These are phyloP conservation scores for Coprinopsis marcescibilis DNA, from an alignment of 768 basidiomycete genomes.

Conservation along the genomic window DNA sequence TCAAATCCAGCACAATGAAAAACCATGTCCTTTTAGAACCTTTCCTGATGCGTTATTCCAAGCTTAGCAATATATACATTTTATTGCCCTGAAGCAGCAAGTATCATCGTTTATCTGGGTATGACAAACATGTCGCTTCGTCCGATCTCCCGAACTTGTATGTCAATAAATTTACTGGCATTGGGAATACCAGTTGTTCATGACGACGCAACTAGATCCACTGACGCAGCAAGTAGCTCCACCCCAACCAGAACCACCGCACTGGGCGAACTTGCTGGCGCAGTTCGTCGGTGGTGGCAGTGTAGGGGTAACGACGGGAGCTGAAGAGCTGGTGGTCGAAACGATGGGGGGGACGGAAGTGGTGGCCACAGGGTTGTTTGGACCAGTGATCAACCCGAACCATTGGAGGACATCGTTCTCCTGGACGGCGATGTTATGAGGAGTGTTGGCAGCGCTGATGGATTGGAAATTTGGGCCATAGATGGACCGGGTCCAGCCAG, in stretches of 20 bases:
- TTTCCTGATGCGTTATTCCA: no score
- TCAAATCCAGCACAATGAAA: not conserved
- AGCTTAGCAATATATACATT: no score
- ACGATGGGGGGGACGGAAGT: conserved; percentile 14
- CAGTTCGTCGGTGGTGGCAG: conserved; percentile 2
- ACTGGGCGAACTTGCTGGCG: not conserved
- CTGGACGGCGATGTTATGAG: conserved; percentile 48
- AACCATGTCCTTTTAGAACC: not conserved
- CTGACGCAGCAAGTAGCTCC: conserved; percentile 29
- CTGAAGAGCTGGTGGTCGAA: conserved; percentile 11
- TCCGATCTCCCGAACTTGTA: no score
- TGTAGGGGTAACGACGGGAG: conserved; percentile 10
- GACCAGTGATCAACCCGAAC: conserved; percentile 36
- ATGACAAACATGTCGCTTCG: no score
- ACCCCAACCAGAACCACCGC: conserved; percentile 30
- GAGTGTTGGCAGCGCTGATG: conserved; percentile 41
- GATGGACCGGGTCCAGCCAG: conserved; percentile 40
- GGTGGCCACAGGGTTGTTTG: conserved; percentile 14
- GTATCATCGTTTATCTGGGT: no score
- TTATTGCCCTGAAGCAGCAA: no score
- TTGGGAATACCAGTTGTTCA: conserved; percentile 28
- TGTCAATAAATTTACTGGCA: no score
- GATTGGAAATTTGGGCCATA: conserved; percentile 47
- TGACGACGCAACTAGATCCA: conserved; percentile 22
- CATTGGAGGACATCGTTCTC: conserved; percentile 40